Base-by-base conservation (phyloP, 352 stramenopile genomes). In the Pythium insidiosum region DNA sequence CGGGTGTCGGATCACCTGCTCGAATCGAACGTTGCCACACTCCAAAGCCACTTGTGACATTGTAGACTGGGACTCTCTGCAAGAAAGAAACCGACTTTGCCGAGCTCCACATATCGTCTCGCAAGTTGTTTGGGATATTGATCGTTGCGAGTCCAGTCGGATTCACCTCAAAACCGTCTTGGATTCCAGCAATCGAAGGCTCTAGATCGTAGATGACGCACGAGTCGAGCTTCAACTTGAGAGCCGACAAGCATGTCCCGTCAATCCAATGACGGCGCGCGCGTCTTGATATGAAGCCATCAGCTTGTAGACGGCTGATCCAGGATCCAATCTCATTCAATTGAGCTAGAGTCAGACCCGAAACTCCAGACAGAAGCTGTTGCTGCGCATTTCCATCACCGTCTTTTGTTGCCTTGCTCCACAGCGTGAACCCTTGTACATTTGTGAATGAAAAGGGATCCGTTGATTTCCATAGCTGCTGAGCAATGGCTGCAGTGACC, bases 141-240 rank as follows among this genome's bases (percentile, higher is more conserved):
- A 58, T 57, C 0, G 37, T 36, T 1, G 26, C 5, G 6, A 59
- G 43, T n/a, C 37, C 45, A 1, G 26, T 38, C 1, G 68, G 60
- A 38, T 87, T 82, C 61, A 85, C 77, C 42, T 89, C 77, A 23
- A 87, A 87, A 0, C 77, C 73, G 0, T 44, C 16, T 41, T 87
- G 71, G 1, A 62, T 38, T 4, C 66, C 66, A 5, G 52, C 35
- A 12, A 84, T 61, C 15, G 60, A 53, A 0, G 77, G 77, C 43
- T 89, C 77, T 6, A 89, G 44, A 34, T 87, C 66, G 38, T 84
- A 87, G 4, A 62, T 26, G 6, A 82, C 30, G 28, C 70, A 83
- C 0, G 43, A 26, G 6, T 36, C 16, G 1, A 66, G 53, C 2
- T 55, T 47, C 12, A 82, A 26, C 22, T 71, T 60, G 38, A 87